Base-by-base conservation (phyloP, 2,329 filamentous ascomycete genomes). In the Beauveria rudraprayagi region DNA sequence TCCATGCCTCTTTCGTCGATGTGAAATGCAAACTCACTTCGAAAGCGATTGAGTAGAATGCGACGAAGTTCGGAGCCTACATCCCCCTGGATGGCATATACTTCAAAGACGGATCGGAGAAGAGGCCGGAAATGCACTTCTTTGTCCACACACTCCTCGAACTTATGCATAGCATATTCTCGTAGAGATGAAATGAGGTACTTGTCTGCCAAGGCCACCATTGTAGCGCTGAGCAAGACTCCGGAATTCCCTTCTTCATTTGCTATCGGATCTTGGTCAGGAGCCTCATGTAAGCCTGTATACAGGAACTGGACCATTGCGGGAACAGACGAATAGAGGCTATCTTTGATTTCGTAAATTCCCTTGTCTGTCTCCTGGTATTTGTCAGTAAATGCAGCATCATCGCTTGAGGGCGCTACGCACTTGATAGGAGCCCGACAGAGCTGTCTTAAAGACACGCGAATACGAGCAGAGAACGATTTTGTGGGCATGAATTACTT, bases 191-290 rank as follows among this genome's bases (percentile, higher is more conserved):
- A 3, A 22, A 56, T 48, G 6, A 28, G 7, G 54, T 47, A 56
- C 10, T 19, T 56, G 28, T 56, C 43, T 8, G 54, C 54, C 26
- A 56, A 11, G 4, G 43, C n/a, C 6, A 56, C 40, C 26, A 56
- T 48, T 0, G 1, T 10, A 6, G 53, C 53, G 2, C 37, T n/a
- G 10, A 56, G 37, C 9, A n/a, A 8, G 9, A 46, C 9, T 3
- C 9, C 41, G 0, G 2, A 0, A 5, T 16, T n/a, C 16, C 9
- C 51, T 19, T 41, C 2, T 2, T 9, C 37, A 7, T 16, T 10
- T 5, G 19, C 16, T 3, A 8, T 14, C 17, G 22, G 3, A 9
- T n/a, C 3, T n/a, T n/a, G 1, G 3, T 1, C 4, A 0, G 34
- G 8, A 3, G 16, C 8, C 1, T 46, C 0, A 3, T 47, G 47